Evolutionary conservation across 306 rosid genomes (phyloP).

Genomic region (Inga oerstediana): DNA sequence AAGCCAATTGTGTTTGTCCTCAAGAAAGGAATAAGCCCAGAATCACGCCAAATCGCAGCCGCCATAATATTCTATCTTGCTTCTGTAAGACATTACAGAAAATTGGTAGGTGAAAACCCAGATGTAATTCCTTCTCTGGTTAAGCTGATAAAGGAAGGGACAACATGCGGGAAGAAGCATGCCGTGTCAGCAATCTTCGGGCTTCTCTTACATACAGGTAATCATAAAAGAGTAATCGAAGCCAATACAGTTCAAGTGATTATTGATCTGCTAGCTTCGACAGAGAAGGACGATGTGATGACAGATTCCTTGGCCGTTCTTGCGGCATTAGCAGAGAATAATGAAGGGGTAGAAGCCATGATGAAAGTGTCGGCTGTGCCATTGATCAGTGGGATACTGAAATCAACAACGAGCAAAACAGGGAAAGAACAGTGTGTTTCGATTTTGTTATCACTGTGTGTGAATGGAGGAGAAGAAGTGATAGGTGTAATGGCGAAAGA

Average conservation of each 20-base stretch:
- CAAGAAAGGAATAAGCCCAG: constrained; percentile 46
- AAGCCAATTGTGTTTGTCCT: constrained; percentile 49
- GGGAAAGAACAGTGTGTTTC: constrained; percentile 66
- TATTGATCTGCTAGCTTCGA: constrained; percentile 37
- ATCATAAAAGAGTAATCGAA: constrained; percentile 48
- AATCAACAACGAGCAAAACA: constrained; percentile 22
- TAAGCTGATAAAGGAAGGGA: constrained; percentile 55
- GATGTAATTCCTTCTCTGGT: constrained; percentile 53
- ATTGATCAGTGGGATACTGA: constrained; percentile 31
- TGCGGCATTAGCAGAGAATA: constrained; percentile 48
- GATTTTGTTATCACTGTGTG: constrained; percentile 57
- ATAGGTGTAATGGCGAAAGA: constrained; percentile 46
- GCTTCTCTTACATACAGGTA: constrained; percentile 47
- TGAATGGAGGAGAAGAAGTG: constrained; percentile 52
- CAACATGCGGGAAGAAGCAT: constrained; percentile 52
- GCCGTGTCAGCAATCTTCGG: constrained; percentile 67
- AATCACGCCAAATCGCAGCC: constrained; percentile 64
- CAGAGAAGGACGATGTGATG: constrained; percentile 42
- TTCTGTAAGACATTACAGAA: constrained; percentile 51
- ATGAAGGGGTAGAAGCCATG: constrained; percentile 50
- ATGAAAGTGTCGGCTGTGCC: constrained; percentile 33
- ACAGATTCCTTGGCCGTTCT: constrained; percentile 62
- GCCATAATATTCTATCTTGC: constrained; percentile 64
- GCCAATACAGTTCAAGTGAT: constrained; percentile 55
- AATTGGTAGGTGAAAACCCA: constrained; percentile 55